Percentiles rank a stretch among this genome's conserved stretches.
Evolutionary conservation across 805 yeast species (phyloP).

Genomic region (Ascoidea tarda): DNA sequence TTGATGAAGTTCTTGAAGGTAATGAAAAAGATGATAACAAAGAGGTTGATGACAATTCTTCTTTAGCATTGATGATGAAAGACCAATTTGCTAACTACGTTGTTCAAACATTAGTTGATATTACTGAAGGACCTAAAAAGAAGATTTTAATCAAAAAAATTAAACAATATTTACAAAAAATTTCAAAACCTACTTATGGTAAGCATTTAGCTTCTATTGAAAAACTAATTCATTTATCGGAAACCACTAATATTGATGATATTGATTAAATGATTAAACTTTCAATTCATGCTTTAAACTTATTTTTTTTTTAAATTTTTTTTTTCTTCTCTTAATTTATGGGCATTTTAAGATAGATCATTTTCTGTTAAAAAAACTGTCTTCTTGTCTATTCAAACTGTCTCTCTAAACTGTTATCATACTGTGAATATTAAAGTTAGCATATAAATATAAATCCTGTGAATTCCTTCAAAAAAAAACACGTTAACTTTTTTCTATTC

Average conservation of each 20-base stretch:
- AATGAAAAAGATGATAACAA: constrained; percentile 27
- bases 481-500: too few relatives aligned
- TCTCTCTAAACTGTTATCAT: too few relatives aligned
- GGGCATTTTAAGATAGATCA: neutral
- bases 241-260: constrained; percentile 15
- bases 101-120: constrained; percentile 84
- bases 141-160: constrained; percentile 58
- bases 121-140: constrained; percentile 57
- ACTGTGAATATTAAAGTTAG: too few relatives aligned
- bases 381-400: too few relatives aligned
- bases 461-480: too few relatives aligned
- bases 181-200: constrained; percentile 57
- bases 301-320: too few relatives aligned
- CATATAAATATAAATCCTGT: too few relatives aligned
- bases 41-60: constrained; percentile 44
- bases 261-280: neutral
- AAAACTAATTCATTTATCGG: constrained; percentile 46
- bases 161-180: constrained; percentile 63
- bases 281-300: neutral
- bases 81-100: constrained; percentile 98
- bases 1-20: constrained; percentile 50
- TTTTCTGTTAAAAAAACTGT: neutral
- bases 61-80: constrained; percentile 86
- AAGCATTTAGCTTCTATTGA: constrained; percentile 79
- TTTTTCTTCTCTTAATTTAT: too few relatives aligned